Conservation (phyloP, 768 basidiomycete species). For the Xerocomus brunneocitrinus region DNA sequence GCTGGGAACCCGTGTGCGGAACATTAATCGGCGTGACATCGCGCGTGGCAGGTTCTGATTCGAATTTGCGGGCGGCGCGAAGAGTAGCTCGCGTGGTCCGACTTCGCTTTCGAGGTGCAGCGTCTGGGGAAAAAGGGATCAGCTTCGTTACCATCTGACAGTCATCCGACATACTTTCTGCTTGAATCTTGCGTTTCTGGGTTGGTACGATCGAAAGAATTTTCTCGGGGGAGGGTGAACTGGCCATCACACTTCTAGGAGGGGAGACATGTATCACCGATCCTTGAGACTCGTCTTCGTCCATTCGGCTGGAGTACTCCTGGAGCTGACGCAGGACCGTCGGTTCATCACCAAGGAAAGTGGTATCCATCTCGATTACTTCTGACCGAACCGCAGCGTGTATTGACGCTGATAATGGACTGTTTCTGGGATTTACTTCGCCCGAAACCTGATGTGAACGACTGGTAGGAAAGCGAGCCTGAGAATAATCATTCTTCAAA, state of each 20-base stretch:
- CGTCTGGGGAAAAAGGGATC: conserved; percentile 11
- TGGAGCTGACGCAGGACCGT: conserved; percentile 13
- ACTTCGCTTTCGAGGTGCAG: conserved; percentile 21
- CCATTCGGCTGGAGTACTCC: conserved; percentile 13
- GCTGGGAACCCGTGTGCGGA: conserved; percentile 22
- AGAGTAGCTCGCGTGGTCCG: conserved; percentile 12
- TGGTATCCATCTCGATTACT: neutral
- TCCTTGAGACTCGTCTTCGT: neutral
- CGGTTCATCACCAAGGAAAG: conserved; percentile 3
- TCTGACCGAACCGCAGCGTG: neutral
- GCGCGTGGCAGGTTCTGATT: conserved; percentile 29
- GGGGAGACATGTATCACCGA: neutral
- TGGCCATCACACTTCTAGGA: neutral
- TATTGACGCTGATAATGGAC: neutral
- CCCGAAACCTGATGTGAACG: conserved; percentile 8
- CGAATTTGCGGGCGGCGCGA: conserved; percentile 12
- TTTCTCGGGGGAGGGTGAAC: neutral
- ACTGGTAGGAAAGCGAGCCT: neutral
- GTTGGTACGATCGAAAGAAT: neutral
- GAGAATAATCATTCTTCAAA: conserved; percentile 12
- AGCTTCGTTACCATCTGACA: neutral
- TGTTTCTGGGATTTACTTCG: conserved; percentile 7
- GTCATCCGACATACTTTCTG: neutral
- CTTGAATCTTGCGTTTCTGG: conserved; percentile 12
- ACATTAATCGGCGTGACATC: conserved; percentile 17